phyloP scores from a whole-genome alignment of 2,329 filamentous ascomycete species.

The Ophiocordyceps robertsii region DNA sequence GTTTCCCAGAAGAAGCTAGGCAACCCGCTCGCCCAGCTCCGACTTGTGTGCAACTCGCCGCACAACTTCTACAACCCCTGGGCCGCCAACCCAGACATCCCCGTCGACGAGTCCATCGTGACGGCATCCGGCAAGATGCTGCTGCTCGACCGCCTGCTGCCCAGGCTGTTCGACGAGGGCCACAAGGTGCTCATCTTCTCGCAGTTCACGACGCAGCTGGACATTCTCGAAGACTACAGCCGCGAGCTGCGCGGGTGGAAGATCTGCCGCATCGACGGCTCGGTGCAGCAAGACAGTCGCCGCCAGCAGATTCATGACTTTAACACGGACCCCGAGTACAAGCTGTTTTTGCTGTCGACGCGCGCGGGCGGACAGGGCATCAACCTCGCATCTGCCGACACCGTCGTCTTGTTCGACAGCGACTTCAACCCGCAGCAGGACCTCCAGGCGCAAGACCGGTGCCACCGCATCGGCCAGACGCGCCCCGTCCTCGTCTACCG shows the following conservation, averaged over 20 bases:
- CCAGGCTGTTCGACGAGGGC: conserved; percentile 54
- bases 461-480: conserved; percentile 88
- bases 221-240: conserved; percentile 82
- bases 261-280: conserved; percentile 82
- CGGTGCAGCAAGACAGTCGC: conserved; percentile 61
- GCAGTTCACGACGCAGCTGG: conserved; percentile 89
- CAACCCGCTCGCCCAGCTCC: conserved; percentile 83
- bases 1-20: conserved; percentile 85
- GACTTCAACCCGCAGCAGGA: conserved; percentile 97
- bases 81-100: conserved; percentile 40
- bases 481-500: conserved; percentile 87
- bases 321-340: conserved; percentile 50
- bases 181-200: conserved; percentile 96
- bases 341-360: conserved; percentile 79
- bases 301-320: conserved; percentile 60
- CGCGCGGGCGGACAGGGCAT: conserved; percentile 90
- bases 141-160: conserved; percentile 74
- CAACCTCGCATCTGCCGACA: conserved; percentile 84
- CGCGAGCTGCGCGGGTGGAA: conserved; percentile 62
- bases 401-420: conserved; percentile 77
- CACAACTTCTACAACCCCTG: conserved; percentile 97
- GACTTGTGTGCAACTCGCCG: conserved; percentile 82
- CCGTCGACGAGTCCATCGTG: conserved; percentile 68
- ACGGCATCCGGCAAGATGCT: conserved; percentile 93
- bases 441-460: conserved; percentile 88